phyloP scores from a whole-genome alignment of 192 early-diverging fungal species.

The Coemansia umbellata region DNA sequence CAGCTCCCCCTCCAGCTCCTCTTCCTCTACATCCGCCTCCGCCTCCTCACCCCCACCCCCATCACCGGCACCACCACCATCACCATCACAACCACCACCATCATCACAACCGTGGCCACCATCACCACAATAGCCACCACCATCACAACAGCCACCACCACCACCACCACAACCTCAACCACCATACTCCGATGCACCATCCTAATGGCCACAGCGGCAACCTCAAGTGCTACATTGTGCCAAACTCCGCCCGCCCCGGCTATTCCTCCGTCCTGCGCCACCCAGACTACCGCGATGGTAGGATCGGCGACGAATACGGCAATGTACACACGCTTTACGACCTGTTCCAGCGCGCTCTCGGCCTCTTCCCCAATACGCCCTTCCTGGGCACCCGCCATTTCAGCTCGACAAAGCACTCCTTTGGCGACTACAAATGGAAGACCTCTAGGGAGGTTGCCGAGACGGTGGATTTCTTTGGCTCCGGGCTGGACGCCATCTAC shows the following conservation, averaged over 20 bases:
- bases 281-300: constrained; percentile 11
- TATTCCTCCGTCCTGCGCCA: constrained; percentile 36
- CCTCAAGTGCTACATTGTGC: constrained; percentile 13
- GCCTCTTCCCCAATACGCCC: constrained; percentile 52
- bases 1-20: constrained; percentile 7
- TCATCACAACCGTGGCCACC: neutral
- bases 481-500: constrained; percentile 60
- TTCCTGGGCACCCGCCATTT: constrained; percentile 63
- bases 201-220: too few relatives aligned
- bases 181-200: neutral
- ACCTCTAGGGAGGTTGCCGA: constrained; percentile 60
- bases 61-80: constrained; percentile 24
- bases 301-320: constrained; percentile 13
- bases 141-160: neutral
- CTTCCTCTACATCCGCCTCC: constrained; percentile 7
- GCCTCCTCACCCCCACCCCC: neutral
- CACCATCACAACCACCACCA: constrained; percentile 4
- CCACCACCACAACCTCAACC: neutral
- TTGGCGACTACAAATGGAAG: constrained; percentile 62
- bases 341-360: constrained; percentile 40
- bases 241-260: constrained; percentile 22
- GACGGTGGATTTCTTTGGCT: constrained; percentile 59
- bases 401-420: constrained; percentile 49
- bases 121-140: neutral
- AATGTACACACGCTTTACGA: constrained; percentile 31